Percentiles rank a stretch among this genome's conserved stretches.
phyloP scores from a whole-genome alignment of 2,329 filamentous ascomycete genomes.

The Aaosphaeria pasadenensis region DNA sequence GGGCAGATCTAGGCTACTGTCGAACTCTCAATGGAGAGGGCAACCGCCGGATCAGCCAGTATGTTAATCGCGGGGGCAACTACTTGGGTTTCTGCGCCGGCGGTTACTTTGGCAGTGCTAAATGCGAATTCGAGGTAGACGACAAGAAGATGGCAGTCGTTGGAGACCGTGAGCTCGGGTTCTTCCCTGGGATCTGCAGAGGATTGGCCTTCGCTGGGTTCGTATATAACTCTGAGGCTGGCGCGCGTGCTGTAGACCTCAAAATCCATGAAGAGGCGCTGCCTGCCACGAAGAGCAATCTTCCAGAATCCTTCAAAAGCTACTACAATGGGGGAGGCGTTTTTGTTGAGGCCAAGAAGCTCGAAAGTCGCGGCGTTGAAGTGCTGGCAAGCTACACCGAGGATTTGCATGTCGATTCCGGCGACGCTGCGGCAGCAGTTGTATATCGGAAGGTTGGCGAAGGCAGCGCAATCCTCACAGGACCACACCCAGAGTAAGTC shows the following conservation, averaged over 20 bases:
- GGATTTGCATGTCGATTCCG: slow-evolving; percentile 71
- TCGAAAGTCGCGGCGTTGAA: slow-evolving; percentile 65
- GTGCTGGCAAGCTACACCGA: slow-evolving; percentile 79
- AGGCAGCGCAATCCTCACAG: slow-evolving; percentile 75
- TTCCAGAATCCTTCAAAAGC: slow-evolving; percentile 64
- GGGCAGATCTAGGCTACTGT: slow-evolving; percentile 91
- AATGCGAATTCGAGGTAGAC: slow-evolving; percentile 90
- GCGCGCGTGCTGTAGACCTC: slow-evolving; percentile 70
- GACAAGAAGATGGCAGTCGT: slow-evolving; percentile 79
- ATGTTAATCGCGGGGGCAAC: slow-evolving; percentile 77
- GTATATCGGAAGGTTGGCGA: slow-evolving; percentile 81
- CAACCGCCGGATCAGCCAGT: slow-evolving; percentile 80
- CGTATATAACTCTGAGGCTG: slow-evolving; percentile 82
- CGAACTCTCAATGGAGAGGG: slow-evolving; percentile 82
- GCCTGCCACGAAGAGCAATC: slow-evolving; percentile 39
- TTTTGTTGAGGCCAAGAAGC: slow-evolving; percentile 74
- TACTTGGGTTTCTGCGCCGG: slow-evolving; percentile 94
- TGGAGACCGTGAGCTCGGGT: slow-evolving; percentile 77
- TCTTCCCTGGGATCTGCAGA: slow-evolving; percentile 83
- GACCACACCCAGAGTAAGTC: slow-evolving; percentile 85
- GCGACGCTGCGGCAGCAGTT: slow-evolving; percentile 70
- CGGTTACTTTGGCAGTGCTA: slow-evolving; percentile 79
- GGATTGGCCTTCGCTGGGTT: slow-evolving; percentile 89
- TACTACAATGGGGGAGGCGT: slow-evolving; percentile 97
- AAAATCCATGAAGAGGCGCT: slow-evolving; percentile 62